A percentile compares a stretch with the other conserved stretches of the same genome.
These are phyloP conservation scores for Pyrus communis DNA, from an alignment of 306 rosid species.

Conservation along the genomic window DNA sequence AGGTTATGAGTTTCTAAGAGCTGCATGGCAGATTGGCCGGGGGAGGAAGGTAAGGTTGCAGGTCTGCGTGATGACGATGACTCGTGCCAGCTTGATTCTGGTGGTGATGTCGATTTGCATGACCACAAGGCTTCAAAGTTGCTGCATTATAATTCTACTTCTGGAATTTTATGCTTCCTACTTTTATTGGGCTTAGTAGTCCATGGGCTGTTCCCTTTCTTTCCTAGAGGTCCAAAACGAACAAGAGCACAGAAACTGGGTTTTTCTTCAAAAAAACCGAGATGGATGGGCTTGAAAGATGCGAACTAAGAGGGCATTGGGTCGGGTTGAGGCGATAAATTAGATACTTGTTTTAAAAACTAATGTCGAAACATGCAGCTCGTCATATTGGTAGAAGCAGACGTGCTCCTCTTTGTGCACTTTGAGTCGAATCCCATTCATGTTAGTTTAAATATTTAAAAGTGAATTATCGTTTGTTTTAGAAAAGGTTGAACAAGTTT, in stretches of 20 bases:
- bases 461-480: too few species aligned
- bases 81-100: constrained; percentile 16
- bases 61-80: constrained; percentile 5
- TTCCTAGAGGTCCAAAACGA: neutral
- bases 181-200: neutral
- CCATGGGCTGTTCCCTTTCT: neutral
- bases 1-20: neutral
- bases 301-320: neutral
- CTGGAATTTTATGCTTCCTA: neutral
- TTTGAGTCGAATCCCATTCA: too few species aligned
- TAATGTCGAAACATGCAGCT: too few species aligned
- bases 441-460: too few species aligned
- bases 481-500: too few species aligned
- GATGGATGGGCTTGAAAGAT: neutral
- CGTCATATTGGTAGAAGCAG: too few species aligned
- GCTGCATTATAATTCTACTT: neutral
- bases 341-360: too few species aligned
- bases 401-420: too few species aligned
- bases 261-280: neutral
- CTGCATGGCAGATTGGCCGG: neutral
- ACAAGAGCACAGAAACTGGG: neutral
- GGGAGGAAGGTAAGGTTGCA: neutral
- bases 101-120: constrained; percentile 20
- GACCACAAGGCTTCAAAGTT: constrained; percentile 7
- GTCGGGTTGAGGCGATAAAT: neutral